Evolutionary conservation across 768 basidiomycete species (phyloP).

Genomic region (Lanmaoa rubissima): DNA sequence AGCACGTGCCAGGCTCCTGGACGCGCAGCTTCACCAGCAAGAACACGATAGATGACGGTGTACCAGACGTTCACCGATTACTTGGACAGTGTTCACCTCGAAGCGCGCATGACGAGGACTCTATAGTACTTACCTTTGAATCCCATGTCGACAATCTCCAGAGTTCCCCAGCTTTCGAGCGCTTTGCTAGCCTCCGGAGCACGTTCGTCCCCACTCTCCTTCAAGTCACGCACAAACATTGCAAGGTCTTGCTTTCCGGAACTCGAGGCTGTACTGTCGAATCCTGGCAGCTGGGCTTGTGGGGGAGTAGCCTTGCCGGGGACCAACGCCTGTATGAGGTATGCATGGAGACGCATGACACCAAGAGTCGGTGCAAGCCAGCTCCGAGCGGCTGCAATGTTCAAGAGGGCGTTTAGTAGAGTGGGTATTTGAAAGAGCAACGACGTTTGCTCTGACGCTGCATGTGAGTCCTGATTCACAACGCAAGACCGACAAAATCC

Average conservation of each 20-base stretch:
- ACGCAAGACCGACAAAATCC: slow-evolving; percentile 19
- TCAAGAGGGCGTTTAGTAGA: slow-evolving; percentile 77
- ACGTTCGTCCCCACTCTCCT: slow-evolving; percentile 17
- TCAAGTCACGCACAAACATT: slow-evolving; percentile 15
- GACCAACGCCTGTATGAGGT: slow-evolving; percentile 78
- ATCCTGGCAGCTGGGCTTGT: slow-evolving; percentile 78
- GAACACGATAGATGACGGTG: slow-evolving; percentile 85
- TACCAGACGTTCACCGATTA: slow-evolving; percentile 89
- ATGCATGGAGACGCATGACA: slow-evolving; percentile 80
- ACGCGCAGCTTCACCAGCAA: slow-evolving; percentile 83
- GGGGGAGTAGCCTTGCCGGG: slow-evolving; percentile 46
- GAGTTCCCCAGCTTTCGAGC: slow-evolving; percentile 64
- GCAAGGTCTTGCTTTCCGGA: slow-evolving; percentile 22
- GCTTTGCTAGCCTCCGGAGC: slow-evolving; percentile 46
- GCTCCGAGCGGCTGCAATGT: slow-evolving; percentile 79
- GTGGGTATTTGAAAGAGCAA: slow-evolving; percentile 71
- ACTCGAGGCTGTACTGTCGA: slow-evolving; percentile 43
- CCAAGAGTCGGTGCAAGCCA: slow-evolving; percentile 83
- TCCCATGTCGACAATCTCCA: slow-evolving; percentile 76
- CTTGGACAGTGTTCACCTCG: slow-evolving; percentile 37
- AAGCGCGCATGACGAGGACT: background rate
- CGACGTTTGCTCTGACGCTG: slow-evolving; percentile 60
- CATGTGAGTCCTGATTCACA: background rate
- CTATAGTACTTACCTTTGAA: slow-evolving; percentile 69
- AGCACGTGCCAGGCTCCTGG: slow-evolving; percentile 46